Evolutionary conservation across 768 basidiomycete species (phyloP), one percentile per base, ranked within the genome.

Genomic region (Suillus variegatus): DNA sequence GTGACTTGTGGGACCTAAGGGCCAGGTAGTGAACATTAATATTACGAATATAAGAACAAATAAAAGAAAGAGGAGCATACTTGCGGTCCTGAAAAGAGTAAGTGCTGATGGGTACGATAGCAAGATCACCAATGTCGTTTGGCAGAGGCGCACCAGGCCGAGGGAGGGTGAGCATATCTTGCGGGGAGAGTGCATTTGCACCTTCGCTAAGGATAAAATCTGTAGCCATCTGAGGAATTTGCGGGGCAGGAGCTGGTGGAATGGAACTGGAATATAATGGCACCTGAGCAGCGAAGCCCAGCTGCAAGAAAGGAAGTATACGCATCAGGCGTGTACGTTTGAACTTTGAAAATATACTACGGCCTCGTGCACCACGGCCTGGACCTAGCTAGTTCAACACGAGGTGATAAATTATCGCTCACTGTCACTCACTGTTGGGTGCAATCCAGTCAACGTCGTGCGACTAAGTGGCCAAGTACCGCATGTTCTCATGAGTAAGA

Each of bases 31-130:
- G 5, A 18, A 43, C 41, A 43, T 22, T 32, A 16, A 43, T 14
- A 43, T 22, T 41, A 16, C 10, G 52, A 60, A 52, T 38, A 55
- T 36, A 25, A 18, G 44, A 51, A 28, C 46, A 41, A 57, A 43
- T 9, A 20, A 60, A 44, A 41, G 55, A 61, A 41, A 12, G 49
- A 28, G 60, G 43, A 36, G 76, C 88, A 74, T 69, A 94, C 91
- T 88, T 88, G 74, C 90, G 88, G 64, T 90, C 87, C 60, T 88
- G 81, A 65, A 93, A 84, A 14, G 89, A 89, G 74, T 88, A 91
- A 75, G 88, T 85, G 77, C 84, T 87, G 72, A 87, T 80, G 3
- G 88, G 80, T 22, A 92, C 81, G 65, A 93, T 73, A 28, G 87
- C 86, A 69, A 95, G 76, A 76, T 91, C 88, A 28, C 91, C 93